Evolutionary conservation across 2,329 filamentous ascomycete species (phyloP).

Genomic region (Microdochium bolleyi): DNA sequence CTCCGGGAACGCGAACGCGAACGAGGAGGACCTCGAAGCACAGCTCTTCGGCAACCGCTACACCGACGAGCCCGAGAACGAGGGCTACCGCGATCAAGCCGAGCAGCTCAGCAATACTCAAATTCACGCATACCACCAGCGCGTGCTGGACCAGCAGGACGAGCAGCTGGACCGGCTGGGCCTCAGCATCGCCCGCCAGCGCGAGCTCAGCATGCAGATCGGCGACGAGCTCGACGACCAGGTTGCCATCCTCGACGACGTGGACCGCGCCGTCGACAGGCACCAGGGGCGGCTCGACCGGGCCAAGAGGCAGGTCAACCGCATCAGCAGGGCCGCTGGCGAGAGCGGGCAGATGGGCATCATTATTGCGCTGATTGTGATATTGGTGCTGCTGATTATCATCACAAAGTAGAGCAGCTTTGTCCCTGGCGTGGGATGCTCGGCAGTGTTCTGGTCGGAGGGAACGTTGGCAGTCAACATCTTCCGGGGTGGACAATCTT

Average conservation of each 20-base stretch:
- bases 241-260: constrained; percentile 80
- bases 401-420: constrained; percentile 73
- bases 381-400: constrained; percentile 75
- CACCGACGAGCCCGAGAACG: constrained; percentile 27
- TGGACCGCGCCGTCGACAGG: constrained; percentile 74
- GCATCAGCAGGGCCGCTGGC: constrained; percentile 64
- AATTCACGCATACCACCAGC: constrained; percentile 76
- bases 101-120: constrained; percentile 67
- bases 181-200: constrained; percentile 78
- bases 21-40: constrained; percentile 31
- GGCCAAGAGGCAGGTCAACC: constrained; percentile 63
- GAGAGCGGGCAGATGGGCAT: constrained; percentile 84
- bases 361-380: constrained; percentile 73
- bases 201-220: constrained; percentile 91
- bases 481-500: too few species aligned
- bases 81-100: constrained; percentile 54
- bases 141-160: constrained; percentile 82
- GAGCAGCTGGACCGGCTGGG: constrained; percentile 84
- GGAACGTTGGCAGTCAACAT: too few species aligned
- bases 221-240: constrained; percentile 93
- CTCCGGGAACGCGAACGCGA: constrained; percentile 12
- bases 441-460: too few species aligned
- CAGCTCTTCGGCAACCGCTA: constrained; percentile 49
- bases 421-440: too few species aligned
- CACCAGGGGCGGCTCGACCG: constrained; percentile 70